phyloP scores from a whole-genome alignment of 768 basidiomycete species.

The Cubamyces sp. region DNA sequence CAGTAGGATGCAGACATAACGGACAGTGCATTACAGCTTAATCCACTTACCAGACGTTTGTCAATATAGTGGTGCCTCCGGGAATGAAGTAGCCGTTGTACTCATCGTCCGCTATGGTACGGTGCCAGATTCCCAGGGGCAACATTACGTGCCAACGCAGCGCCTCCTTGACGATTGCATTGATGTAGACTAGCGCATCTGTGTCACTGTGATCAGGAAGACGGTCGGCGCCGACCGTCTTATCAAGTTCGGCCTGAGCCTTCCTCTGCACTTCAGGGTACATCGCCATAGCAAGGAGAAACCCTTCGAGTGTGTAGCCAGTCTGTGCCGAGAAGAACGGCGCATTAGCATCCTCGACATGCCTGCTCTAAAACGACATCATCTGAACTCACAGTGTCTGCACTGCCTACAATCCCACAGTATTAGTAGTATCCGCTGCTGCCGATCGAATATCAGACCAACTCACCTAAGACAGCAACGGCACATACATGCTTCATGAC shows the following conservation, averaged over 20 bases:
- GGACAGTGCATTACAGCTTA: too few relatives aligned
- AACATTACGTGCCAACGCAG: constrained; percentile 39
- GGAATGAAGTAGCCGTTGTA: constrained; percentile 33
- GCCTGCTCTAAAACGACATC: neutral
- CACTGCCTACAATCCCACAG: too few relatives aligned
- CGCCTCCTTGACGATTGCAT: constrained; percentile 30
- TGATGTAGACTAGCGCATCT: constrained; percentile 27
- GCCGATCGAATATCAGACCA: too few relatives aligned
- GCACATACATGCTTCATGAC: constrained; percentile 7
- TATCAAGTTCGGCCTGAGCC: constrained; percentile 37
- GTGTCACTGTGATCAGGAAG: constrained; percentile 30
- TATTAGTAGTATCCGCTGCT: too few relatives aligned
- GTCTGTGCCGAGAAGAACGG: constrained; percentile 24
- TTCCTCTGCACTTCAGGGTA: constrained; percentile 34
- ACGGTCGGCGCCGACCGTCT: constrained; percentile 26
- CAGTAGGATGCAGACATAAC: too few relatives aligned
- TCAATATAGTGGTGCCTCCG: constrained; percentile 27
- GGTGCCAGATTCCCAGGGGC: constrained; percentile 34
- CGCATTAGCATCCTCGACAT: neutral
- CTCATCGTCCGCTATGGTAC: constrained; percentile 26
- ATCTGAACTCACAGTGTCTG: too few relatives aligned
- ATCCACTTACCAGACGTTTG: constrained; percentile 34
- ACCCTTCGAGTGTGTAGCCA: constrained; percentile 31
- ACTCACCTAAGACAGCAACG: constrained; percentile 15
- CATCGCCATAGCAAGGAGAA: constrained; percentile 40